phyloP scores from a whole-genome alignment of 805 yeast genomes.

The Candida succiphila region DNA sequence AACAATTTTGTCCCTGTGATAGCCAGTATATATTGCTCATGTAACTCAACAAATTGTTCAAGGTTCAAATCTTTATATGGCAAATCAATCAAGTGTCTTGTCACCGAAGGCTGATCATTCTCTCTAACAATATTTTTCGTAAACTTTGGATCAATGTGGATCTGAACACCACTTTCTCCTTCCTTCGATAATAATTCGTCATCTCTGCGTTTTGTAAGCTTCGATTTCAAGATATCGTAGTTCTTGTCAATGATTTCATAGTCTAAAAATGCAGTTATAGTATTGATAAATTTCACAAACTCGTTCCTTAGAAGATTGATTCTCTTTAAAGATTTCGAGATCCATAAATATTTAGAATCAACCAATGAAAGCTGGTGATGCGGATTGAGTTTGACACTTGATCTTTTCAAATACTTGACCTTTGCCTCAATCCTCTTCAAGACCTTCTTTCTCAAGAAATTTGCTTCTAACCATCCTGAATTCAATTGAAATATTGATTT shows the following conservation, averaged over 20 bases:
- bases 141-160: constrained; percentile 6
- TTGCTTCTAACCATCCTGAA: constrained; percentile 33
- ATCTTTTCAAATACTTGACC: constrained; percentile 6
- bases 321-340: constrained; percentile 16
- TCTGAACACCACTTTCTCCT: constrained; percentile 4
- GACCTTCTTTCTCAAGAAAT: constrained; percentile 15
- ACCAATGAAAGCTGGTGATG: constrained; percentile 4
- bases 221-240: constrained; percentile 17
- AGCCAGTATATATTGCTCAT: constrained; percentile 22
- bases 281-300: constrained; percentile 30
- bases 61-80: constrained; percentile 27
- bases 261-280: constrained; percentile 30
- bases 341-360: constrained; percentile 12
- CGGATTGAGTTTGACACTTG: constrained; percentile 3
- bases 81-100: background rate
- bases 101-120: background rate
- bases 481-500: constrained; percentile 47
- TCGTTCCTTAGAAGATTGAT: constrained; percentile 28
- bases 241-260: constrained; percentile 36
- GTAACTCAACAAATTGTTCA: constrained; percentile 35
- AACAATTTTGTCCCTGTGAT: constrained; percentile 28
- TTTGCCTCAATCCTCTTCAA: constrained; percentile 7
- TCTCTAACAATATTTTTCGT: background rate
- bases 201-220: constrained; percentile 5
- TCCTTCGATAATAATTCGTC: background rate